Conservation (phyloP, 2,329 filamentous ascomycete genomes). For the Xylaria sp. region DNA sequence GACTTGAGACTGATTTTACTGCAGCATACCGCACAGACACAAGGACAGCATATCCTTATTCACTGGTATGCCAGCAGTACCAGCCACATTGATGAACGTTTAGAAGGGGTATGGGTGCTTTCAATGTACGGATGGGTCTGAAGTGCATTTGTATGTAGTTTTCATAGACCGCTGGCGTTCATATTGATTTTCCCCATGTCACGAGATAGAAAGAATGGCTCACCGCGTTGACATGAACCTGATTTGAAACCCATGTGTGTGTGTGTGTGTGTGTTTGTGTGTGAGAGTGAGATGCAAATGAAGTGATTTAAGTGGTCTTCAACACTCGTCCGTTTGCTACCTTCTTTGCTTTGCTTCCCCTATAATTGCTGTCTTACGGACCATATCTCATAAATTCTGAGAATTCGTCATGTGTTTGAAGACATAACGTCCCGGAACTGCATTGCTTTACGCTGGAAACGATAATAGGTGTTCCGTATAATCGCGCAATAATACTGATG, state of each 20-base stretch:
- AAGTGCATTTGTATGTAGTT: conserved; percentile 15
- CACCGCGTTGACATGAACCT: background rate
- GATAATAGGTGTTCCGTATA: no score
- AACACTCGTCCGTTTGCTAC: background rate
- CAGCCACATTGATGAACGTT: conserved; percentile 19
- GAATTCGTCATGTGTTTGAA: background rate
- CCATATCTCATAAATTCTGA: background rate
- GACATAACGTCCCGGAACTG: background rate
- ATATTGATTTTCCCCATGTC: conserved; percentile 1
- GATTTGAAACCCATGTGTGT: background rate
- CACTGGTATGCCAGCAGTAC: conserved; percentile 23
- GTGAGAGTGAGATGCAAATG: background rate
- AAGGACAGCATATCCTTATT: conserved; percentile 9
- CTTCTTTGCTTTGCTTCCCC: background rate
- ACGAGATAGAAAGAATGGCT: conserved; percentile 8
- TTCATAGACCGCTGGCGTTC: conserved; percentile 11
- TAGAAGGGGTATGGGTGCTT: conserved; percentile 9
- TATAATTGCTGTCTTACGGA: no score
- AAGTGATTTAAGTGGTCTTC: background rate
- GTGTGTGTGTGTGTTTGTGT: background rate
- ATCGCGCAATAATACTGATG: no score
- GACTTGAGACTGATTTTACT: conserved; percentile 30
- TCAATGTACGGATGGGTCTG: conserved; percentile 1
- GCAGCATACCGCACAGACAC: conserved; percentile 17
- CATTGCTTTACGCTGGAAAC: no score